Evolutionary conservation across 1,284 basidiomycete species (phyloP), one percentile per base, ranked within the genome.

Genomic region (Cutaneotrichosporon mucoides): DNA sequence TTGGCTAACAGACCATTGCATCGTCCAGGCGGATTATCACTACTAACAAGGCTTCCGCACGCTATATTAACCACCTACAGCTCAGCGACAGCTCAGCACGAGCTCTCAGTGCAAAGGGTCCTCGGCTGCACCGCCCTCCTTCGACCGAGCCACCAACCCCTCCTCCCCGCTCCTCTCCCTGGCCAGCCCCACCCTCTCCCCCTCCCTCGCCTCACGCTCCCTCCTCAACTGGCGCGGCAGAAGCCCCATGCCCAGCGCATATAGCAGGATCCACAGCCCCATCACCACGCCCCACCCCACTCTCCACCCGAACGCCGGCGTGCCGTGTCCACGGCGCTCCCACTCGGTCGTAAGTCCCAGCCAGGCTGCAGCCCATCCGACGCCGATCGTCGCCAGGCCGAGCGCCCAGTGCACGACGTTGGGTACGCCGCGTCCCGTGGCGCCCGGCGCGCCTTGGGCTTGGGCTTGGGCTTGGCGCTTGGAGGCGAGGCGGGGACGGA

Each of bases 271-370:
- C 52, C 52, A 53, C 67, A 73, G 13, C 52, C 47, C 45, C 33
- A 65, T 44, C 36, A 59, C 35, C 56, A 68, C 53, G 58, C 49
- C 53, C 59, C 50, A 62, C 36, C 35, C 16, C 7, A 44, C 50
- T 6, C 43, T 13, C n/a, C 16, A 53, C n/a, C 35, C 35, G 35
- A 15, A n/a, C 13, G 42, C n/a, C 2, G 43, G 42, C 9, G 13
- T 37, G n/a, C 52, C 42, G 43, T 53, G 52, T 9, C 42, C 43
- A 33, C 52, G 52, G 34, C 45, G 45, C 15, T 16, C 35, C 52
- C 52, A 53, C 34, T 53, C 52, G 8, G 6, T 37, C 13, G 52
- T 53, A n/a, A 53, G n/a, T 9, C 55, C 55, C 12, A 44, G 38
- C 48, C 48, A 56, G 7, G 41, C 48, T 1, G 34, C 40, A 6